Evolutionary conservation across 2,329 filamentous ascomycete genomes (phyloP), one percentile per base, ranked within the genome.

Genomic region (Thielaviopsis ethacetica): DNA sequence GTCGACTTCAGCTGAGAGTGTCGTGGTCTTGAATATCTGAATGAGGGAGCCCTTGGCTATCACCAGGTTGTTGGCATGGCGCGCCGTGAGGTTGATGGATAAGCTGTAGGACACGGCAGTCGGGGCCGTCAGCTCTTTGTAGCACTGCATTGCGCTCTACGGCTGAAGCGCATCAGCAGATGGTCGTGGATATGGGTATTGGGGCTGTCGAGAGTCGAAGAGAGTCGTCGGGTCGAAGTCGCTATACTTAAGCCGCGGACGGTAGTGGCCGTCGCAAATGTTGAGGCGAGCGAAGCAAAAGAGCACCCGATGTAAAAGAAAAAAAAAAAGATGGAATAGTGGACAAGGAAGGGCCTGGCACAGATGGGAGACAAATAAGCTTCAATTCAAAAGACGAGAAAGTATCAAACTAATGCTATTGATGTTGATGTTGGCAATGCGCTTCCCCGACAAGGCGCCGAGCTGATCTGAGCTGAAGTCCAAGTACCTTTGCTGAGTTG

Each of bases 21-120:
- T 75, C 71, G 84, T 85, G 64, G 85, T 80, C 47, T 83, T 79
- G 73, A 95, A 98, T 67, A 98, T 83, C 71, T 98, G 93, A 41
- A 98, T 83, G 57, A 96, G 76, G 53, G 91, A 96, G 61, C 89
- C 90, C 74, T 91, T 95, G 66, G 89, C 90, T 72, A 98, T 83
- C 65, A 96, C 76, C 64, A 98, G 81, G 70, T 97, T 96, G 70
- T 80, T 85, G 65, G 86, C 82, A 63, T 84, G 79, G 55, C 87
- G 73, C 53, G 86, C 85, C 53, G 85, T 78, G 68, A 98, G 90
- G 41, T 90, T 82, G 49, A 95, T 73, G 62, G 77, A 80, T 67
- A 96, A 74, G 63, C 91, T 88, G 74, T 95, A 86, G 67, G 89
- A 91, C 73, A 97, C 90, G 70, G 91, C 91, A 70, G 91, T 94